phyloP scores from a whole-genome alignment of 1,284 basidiomycete genomes.

The Irpex sp. region DNA sequence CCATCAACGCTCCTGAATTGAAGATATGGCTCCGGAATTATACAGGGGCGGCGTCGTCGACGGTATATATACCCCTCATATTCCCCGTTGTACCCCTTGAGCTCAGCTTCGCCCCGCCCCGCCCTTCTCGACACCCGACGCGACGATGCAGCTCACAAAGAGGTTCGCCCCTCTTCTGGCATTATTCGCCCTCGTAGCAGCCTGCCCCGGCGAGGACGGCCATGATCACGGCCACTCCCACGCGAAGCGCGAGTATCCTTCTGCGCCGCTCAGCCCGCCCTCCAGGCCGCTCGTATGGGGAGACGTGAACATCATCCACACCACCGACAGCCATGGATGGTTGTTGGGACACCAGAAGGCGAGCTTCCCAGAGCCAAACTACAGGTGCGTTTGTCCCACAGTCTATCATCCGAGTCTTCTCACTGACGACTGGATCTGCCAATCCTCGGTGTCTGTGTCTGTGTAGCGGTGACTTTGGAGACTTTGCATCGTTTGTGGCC shows the following conservation, averaged over 20 bases:
- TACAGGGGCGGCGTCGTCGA: too few relatives aligned
- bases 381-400: conserved; percentile 33
- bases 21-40: too few relatives aligned
- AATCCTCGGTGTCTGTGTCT: background rate
- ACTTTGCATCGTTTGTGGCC: conserved; percentile 76
- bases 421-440: background rate
- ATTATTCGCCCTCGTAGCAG: conserved; percentile 11
- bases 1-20: too few relatives aligned
- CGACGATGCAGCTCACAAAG: conserved; percentile 5
- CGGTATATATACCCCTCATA: background rate
- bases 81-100: background rate
- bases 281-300: conserved; percentile 68
- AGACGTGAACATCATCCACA: conserved; percentile 77
- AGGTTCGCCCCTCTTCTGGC: conserved; percentile 9
- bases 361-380: conserved; percentile 72
- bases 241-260: conserved; percentile 39
- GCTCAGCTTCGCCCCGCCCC: background rate
- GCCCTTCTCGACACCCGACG: background rate
- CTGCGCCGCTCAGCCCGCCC: conserved; percentile 48
- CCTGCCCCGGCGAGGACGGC: conserved; percentile 25
- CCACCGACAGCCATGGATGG: conserved; percentile 84
- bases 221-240: conserved; percentile 36
- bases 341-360: conserved; percentile 70
- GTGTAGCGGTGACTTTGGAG: conserved; percentile 70
- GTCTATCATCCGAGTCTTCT: too few relatives aligned